Base-by-base conservation (phyloP, 106 monocot species). In the Dioscorea alata region DNA sequence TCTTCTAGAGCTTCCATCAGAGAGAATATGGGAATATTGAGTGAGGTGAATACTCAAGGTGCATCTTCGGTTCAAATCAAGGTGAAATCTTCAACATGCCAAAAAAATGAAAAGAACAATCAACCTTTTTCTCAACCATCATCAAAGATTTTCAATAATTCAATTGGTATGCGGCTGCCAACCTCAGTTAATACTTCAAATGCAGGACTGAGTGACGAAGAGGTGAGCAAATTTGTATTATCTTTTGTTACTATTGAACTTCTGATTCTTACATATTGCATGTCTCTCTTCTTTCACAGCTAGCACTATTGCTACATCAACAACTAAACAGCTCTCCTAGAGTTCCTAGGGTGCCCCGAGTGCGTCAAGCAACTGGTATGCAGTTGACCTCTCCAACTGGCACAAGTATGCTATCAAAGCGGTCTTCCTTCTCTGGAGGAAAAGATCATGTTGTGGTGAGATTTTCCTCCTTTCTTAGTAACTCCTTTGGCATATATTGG, bases 311-410 rank as follows among this genome's bases (percentile, higher is more conserved):
- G 31, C 70, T 99, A 50, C 99, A 99, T 81, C 99, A 99, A 82
- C 87, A 99, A 83, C 85, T 99, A 69, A 99, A 99, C 69, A 99
- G 93, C 63, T 99, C 99, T 60, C 99, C 93, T 48, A 92, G 93
- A 78, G 99, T 99, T 73, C 87, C 99, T 57, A 74, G 99, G 69
- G 86, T 90, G 15, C 90, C 99, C 21, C 84, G 99, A 59, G 69
- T 87, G 48, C 81, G 87, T 57, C 92, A 85, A 69, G 71, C 83
- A 49, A 63, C 73, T 71, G 79, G 73, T 48, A 49, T 74, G 34
- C 85, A 81, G 78, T 79, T 74, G 21, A 49, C 73, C 8, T 67
- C 83, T 51, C 69, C 86, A 28, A 76, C 72, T 60, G 68, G 80
- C 22, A 59, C 87, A 18, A 88, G 90, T 48, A 74, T 75, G 73